A percentile compares a stretch with the other conserved stretches of the same genome.
Evolutionary conservation across 2,329 filamentous ascomycete genomes (phyloP).

Genomic region (Diaporthe batatas): DNA sequence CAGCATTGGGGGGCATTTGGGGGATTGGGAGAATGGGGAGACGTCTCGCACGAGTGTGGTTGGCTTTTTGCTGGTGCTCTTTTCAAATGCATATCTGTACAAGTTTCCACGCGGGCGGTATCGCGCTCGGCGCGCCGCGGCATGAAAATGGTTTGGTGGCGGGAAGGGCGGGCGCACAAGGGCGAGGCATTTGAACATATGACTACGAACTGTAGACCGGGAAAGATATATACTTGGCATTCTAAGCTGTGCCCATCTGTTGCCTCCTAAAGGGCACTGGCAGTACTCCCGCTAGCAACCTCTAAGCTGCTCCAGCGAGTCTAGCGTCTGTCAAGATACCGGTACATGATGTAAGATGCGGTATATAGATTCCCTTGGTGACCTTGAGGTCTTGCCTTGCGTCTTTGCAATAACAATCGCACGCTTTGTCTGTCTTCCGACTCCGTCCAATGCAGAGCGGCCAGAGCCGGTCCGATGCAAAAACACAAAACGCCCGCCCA

Average conservation of each 20-base stretch:
- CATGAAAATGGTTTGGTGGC: not conserved
- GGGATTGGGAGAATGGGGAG: not conserved
- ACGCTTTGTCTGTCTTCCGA: not conserved
- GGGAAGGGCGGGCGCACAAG: constrained; percentile 8
- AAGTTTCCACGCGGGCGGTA: constrained; percentile 26
- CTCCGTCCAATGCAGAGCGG: constrained; percentile 18
- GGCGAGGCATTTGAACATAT: constrained; percentile 30
- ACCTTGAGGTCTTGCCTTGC: constrained; percentile 40
- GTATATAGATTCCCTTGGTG: constrained; percentile 22
- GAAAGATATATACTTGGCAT: constrained; percentile 23
- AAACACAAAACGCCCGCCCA: constrained; percentile 9
- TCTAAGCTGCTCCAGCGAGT: constrained; percentile 8
- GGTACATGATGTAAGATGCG: constrained; percentile 22
- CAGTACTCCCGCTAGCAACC: not conserved
- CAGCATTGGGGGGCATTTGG: not conserved
- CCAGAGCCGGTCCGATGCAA: constrained; percentile 20
- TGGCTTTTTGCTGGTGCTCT: constrained; percentile 14
- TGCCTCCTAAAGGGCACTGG: not conserved
- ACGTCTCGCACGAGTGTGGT: constrained; percentile 16
- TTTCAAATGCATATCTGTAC: constrained; percentile 36
- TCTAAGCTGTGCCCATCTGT: constrained; percentile 13
- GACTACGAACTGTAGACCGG: constrained; percentile 27
- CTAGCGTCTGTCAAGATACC: constrained; percentile 5
- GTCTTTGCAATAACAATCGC: constrained; percentile 17
- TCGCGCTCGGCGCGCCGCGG: constrained; percentile 6